phyloP scores from a whole-genome alignment of 2,329 filamentous ascomycete genomes.

The Harringtonia lauricola region DNA sequence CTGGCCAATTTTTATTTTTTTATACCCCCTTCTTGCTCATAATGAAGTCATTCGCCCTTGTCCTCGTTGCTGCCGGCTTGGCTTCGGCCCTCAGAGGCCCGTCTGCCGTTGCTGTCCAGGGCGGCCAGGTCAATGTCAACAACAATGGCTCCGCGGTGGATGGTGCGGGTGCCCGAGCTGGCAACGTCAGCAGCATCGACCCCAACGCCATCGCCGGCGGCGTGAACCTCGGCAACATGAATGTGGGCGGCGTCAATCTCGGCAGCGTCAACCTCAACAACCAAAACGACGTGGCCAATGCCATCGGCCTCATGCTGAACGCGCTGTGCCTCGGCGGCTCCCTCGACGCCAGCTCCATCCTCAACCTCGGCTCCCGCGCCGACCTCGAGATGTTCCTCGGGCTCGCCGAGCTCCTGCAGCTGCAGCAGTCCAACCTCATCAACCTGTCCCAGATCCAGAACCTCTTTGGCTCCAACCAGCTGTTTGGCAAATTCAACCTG shows the following conservation, averaged over 20 bases:
- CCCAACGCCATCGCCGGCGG: conserved; percentile 1
- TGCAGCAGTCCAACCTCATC: conserved; percentile 19
- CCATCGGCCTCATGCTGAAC: conserved; percentile 18
- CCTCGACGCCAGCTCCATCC: conserved; percentile 11
- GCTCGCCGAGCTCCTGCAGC: conserved; percentile 20
- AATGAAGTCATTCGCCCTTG: conserved; percentile 15
- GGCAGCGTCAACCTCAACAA: conserved; percentile 18
- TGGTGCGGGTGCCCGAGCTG: conserved; percentile 1
- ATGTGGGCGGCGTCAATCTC: conserved; percentile 17
- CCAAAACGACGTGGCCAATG: conserved; percentile 17
- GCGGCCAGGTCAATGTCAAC: conserved; percentile 9
- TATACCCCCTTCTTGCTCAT: conserved; percentile 1
- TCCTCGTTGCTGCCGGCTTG: conserved; percentile 18
- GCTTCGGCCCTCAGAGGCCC: conserved; percentile 12
- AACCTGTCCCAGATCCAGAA: conserved; percentile 16
- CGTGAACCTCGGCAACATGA: conserved; percentile 13
- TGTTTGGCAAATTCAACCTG: conserved; percentile 11
- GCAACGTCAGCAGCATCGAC: conserved; percentile 4
- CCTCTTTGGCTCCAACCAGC: conserved; percentile 17
- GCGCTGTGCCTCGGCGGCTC: conserved; percentile 18
- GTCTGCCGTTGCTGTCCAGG: not conserved
- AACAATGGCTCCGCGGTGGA: not conserved
- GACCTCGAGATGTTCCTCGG: conserved; percentile 20
- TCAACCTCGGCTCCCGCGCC: conserved; percentile 15
- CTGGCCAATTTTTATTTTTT: not conserved